Conservation (phyloP, 2,329 filamentous ascomycete genomes). For the Ceratocystis destructans region DNA sequence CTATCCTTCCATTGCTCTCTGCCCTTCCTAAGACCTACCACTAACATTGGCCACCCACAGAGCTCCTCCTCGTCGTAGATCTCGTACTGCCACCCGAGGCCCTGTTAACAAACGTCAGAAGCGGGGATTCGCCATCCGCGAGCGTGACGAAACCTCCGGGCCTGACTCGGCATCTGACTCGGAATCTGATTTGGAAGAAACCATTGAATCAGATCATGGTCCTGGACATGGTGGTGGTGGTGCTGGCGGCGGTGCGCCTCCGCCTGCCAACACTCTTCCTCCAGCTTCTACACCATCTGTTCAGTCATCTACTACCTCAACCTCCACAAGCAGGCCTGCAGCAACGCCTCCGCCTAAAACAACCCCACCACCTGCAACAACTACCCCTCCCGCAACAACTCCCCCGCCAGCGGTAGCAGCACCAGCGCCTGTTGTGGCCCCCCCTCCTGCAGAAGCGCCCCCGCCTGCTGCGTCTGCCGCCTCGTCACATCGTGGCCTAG, state of each 20-base stretch:
- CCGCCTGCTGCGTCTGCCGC: neutral
- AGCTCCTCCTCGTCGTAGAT: slow-evolving; percentile 3
- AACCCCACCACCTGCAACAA: neutral
- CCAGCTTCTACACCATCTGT: neutral
- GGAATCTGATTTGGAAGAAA: slow-evolving; percentile 7
- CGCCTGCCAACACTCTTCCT: slow-evolving; percentile 1
- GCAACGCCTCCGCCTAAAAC: neutral
- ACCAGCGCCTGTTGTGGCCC: neutral
- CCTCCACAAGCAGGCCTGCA: neutral
- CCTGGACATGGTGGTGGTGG: neutral
- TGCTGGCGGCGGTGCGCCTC: neutral
- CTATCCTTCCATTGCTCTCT: neutral
- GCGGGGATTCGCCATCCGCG: neutral
- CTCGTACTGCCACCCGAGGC: neutral
- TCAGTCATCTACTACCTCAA: neutral
- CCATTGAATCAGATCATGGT: neutral
- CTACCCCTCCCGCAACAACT: neutral
- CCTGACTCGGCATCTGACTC: slow-evolving; percentile 10
- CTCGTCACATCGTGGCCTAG: neutral
- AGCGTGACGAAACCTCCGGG: neutral
- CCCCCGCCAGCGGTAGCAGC: neutral
- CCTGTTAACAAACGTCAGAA: neutral
- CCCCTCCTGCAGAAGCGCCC: slow-evolving; percentile 1
- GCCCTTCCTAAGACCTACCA: neutral
- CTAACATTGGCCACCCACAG: slow-evolving; percentile 1